Percentiles rank a stretch among this genome's conserved stretches.
Conservation (phyloP, 768 basidiomycete species). For the Tylopilus subfusipes region DNA sequence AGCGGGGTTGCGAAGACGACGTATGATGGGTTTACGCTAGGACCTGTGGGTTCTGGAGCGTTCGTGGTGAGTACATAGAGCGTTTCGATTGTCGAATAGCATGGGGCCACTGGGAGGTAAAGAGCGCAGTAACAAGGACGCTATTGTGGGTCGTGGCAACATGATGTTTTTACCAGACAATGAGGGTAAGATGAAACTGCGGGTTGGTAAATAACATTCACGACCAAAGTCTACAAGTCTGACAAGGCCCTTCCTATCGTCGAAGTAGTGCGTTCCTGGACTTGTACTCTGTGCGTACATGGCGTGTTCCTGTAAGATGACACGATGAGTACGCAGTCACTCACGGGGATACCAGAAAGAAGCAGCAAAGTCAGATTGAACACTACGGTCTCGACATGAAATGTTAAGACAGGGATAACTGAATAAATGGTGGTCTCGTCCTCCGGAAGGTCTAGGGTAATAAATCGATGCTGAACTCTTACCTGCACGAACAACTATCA, state of each 20-base stretch:
- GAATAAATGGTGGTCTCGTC: slow-evolving; percentile 24
- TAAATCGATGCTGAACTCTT: not conserved
- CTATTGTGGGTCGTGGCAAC: not conserved
- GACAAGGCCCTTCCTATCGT: not conserved
- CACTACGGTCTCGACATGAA: slow-evolving; percentile 19
- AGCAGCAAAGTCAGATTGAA: not conserved
- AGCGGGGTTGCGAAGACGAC: slow-evolving; percentile 13
- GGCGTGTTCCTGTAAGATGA: not conserved
- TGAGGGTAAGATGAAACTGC: too few species aligned
- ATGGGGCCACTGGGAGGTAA: too few species aligned
- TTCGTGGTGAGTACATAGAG: not conserved
- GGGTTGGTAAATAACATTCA: too few species aligned
- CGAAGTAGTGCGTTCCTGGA: too few species aligned
- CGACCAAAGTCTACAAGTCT: too few species aligned
- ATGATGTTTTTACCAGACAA: not conserved
- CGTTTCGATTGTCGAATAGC: not conserved
- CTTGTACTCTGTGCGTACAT: too few species aligned
- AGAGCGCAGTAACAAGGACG: too few species aligned
- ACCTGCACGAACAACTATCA: not conserved
- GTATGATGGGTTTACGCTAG: not conserved
- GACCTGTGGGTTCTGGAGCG: not conserved
- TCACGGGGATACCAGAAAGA: not conserved
- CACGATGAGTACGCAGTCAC: not conserved
- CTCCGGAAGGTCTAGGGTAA: not conserved
- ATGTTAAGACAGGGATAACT: slow-evolving; percentile 33